Base-by-base conservation (phyloP, 2,329 filamentous ascomycete genomes). In the Chrysoporthe puriensis region DNA sequence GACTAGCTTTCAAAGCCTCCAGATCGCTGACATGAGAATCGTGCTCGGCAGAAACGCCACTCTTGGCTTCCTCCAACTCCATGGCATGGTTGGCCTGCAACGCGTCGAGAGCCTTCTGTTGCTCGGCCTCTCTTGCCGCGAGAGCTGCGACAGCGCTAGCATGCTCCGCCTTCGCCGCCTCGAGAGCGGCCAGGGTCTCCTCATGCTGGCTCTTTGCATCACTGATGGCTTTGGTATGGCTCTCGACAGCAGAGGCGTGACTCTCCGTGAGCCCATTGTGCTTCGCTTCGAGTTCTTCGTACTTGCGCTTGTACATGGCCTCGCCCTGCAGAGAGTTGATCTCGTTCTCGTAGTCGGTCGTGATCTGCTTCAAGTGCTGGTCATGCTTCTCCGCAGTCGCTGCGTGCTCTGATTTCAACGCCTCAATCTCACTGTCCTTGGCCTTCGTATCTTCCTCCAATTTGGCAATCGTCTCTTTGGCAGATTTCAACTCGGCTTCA, bases 231-330 rank as follows among this genome's bases (percentile, higher is more conserved):
- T 79, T 77, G 50, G 75, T 70, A 63, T 86, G 81, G 34, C 71
- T 74, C 54, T 81, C 79, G 13, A 75, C 65, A 42, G 78, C 77
- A 50, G 81, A 77, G 44, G 73, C 70, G 50, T 78, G 76, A 9
- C 73, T 66, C 59, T 75, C 70, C 32, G 67, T 71, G 58, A 86
- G 79, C 71, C 87, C 85, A 13, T 80, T 80, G 75, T 90, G 84
- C 75, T 88, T 83, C 5, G 76, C 76, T 74, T 89, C 86, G 6
- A 90, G 81, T 48, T 87, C 85, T 68, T 88, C 83, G 69, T 86
- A 90, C 76, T 89, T 87, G 71, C 85, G 84, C 79, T 88, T 89
- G 77, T 88, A 88, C 74, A 86, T 86, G 16, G 88, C 87, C 70
- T 90, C 87, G 32, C 86, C 87, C 66, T 85, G 84, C 18, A 90